Conservation (phyloP, 768 basidiomycete species). For the Sarcodon aspratus region DNA sequence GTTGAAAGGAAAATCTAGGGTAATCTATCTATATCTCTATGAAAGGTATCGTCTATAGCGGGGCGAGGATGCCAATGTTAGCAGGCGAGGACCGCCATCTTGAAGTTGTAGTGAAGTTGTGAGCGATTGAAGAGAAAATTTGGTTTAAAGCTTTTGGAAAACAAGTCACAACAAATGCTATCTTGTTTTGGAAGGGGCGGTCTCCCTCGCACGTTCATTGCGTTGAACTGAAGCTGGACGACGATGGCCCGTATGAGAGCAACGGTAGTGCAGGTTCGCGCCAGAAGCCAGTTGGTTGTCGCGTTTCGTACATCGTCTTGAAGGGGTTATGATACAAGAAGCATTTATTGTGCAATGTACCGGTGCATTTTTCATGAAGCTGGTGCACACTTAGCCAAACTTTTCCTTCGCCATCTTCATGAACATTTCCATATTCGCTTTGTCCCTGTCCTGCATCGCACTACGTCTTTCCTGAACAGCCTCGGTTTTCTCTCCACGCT, state of each 20-base stretch:
- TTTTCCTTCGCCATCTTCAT: constrained; percentile 82
- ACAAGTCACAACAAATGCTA: too few relatives aligned
- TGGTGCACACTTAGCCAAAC: constrained; percentile 42
- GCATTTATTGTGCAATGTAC: too few relatives aligned
- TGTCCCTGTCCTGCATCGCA: constrained; percentile 69
- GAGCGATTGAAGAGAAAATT: constrained; percentile 3
- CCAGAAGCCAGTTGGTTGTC: too few relatives aligned
- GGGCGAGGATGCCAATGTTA: constrained; percentile 25
- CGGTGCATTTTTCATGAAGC: too few relatives aligned
- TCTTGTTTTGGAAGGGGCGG: too few relatives aligned
- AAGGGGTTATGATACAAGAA: too few relatives aligned
- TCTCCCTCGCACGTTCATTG: too few relatives aligned
- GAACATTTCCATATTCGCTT: constrained; percentile 95
- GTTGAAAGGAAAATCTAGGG: constrained; percentile 1
- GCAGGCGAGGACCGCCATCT: constrained; percentile 41
- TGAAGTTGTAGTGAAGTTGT: constrained; percentile 2
- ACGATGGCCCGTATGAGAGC: too few relatives aligned
- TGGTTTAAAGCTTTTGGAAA: background rate
- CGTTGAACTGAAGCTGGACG: too few relatives aligned
- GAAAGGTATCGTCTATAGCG: constrained; percentile 18
- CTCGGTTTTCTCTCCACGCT: constrained; percentile 37
- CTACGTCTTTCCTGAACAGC: constrained; percentile 48
- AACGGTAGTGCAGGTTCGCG: too few relatives aligned
- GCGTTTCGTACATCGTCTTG: too few relatives aligned
- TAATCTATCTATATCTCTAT: constrained; percentile 8